phyloP scores from a whole-genome alignment of 768 basidiomycete species.

The Psilocybe subaeruginosa region DNA sequence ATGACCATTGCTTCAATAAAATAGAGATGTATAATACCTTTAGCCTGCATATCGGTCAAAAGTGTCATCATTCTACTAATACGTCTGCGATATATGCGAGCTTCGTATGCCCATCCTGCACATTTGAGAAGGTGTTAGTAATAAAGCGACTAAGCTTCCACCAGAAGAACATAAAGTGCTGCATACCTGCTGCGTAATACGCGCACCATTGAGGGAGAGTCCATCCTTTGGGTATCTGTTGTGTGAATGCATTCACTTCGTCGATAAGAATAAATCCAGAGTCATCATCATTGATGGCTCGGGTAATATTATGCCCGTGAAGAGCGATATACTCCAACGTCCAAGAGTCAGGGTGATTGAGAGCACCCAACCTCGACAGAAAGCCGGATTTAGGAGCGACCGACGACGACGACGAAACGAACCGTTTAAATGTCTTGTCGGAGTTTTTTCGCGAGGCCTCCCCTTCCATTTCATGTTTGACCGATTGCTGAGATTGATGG shows the following conservation, averaged over 20 bases:
- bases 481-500: background rate
- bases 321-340: conserved; percentile 20
- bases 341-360: conserved; percentile 21
- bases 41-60: conserved; percentile 18
- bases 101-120: conserved; percentile 25
- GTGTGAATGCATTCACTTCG: conserved; percentile 23
- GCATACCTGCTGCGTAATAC: conserved; percentile 21
- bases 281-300: conserved; percentile 21
- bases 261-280: conserved; percentile 26
- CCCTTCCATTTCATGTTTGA: background rate
- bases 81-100: conserved; percentile 22
- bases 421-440: background rate
- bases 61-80: conserved; percentile 15
- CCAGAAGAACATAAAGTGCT: background rate
- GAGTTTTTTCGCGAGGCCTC: too few relatives aligned
- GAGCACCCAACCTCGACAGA: conserved; percentile 1
- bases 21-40: conserved; percentile 6
- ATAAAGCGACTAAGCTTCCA: background rate
- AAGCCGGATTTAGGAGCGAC: conserved; percentile 1
- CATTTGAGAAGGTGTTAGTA: background rate
- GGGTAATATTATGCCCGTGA: conserved; percentile 14
- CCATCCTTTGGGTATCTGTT: conserved; percentile 22
- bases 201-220: conserved; percentile 26
- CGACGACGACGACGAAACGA: too few relatives aligned
- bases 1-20: too few relatives aligned